Conservation (phyloP, 331 rosid genomes). For the Pyracantha coccinea region DNA sequence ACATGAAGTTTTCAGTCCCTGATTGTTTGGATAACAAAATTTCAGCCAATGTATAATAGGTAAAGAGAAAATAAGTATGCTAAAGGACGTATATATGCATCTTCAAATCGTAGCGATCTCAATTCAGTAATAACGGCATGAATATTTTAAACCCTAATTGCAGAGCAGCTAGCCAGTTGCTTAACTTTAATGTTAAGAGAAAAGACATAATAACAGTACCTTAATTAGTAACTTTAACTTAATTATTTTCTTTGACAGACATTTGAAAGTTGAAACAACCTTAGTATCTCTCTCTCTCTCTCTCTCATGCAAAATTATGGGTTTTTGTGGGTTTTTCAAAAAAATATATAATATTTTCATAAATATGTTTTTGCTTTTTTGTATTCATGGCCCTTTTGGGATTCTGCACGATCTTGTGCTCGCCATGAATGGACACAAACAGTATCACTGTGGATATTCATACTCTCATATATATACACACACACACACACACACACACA, state of each 20-base stretch:
- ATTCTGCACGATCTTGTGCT: constrained; percentile 23
- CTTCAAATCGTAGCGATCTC: not conserved
- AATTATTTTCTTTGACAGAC: too few species aligned
- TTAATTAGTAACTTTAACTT: constrained; percentile 1
- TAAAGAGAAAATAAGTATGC: not conserved
- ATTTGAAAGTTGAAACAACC: too few species aligned
- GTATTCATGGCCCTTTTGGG: constrained; percentile 3
- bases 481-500: too few species aligned
- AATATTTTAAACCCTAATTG: constrained; percentile 42
- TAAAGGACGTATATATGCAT: not conserved
- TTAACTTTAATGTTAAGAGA: not conserved
- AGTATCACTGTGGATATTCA: not conserved
- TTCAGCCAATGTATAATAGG: not conserved
- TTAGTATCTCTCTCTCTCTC: not conserved
- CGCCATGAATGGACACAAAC: constrained; percentile 9
- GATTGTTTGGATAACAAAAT: not conserved
- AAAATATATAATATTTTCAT: constrained; percentile 4
- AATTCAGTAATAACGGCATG: not conserved
- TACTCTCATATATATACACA: not conserved
- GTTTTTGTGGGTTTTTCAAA: not conserved
- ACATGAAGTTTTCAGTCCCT: not conserved
- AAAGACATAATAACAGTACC: constrained; percentile 8
- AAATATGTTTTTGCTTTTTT: constrained; percentile 17
- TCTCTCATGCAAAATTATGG: constrained; percentile 35
- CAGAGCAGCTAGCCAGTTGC: not conserved